Evolutionary conservation across 2,329 filamentous ascomycete genomes (phyloP).

Genomic region (Cladosporium colombiae): DNA sequence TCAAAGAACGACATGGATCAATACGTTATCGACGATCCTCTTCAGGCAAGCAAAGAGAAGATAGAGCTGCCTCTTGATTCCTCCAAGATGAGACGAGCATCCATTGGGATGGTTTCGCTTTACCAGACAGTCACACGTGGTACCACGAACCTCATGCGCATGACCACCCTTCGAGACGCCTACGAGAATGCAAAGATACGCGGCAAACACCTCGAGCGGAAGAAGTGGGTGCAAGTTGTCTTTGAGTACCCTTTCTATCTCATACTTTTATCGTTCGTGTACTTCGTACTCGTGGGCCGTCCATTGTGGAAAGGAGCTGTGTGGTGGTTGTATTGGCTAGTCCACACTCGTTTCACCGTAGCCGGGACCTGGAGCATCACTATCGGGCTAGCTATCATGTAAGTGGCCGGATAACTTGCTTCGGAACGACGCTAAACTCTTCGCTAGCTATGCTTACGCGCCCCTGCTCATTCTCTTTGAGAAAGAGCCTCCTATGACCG

Average conservation of each 20-base stretch:
- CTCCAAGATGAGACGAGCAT: too few relatives aligned
- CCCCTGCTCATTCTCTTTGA: slow-evolving; percentile 39
- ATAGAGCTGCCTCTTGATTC: too few relatives aligned
- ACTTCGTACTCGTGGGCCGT: slow-evolving; percentile 49
- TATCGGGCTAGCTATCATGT: neutral
- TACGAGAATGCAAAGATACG: slow-evolving; percentile 30
- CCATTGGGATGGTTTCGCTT: too few relatives aligned
- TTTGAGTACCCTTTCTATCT: slow-evolving; percentile 45
- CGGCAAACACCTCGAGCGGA: slow-evolving; percentile 25
- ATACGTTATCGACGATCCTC: too few relatives aligned
- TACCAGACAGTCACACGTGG: too few relatives aligned
- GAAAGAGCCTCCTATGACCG: slow-evolving; percentile 36
- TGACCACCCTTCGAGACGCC: too few relatives aligned
- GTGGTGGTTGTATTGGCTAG: neutral
- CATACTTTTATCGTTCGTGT: slow-evolving; percentile 42
- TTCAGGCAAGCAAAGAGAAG: too few relatives aligned
- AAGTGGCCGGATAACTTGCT: neutral
- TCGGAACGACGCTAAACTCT: slow-evolving; percentile 32
- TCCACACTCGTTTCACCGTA: neutral
- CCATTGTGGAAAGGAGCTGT: slow-evolving; percentile 49
- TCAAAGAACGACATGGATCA: too few relatives aligned
- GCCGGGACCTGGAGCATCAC: neutral
- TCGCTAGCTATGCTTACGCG: slow-evolving; percentile 27
- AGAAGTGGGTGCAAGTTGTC: slow-evolving; percentile 38
- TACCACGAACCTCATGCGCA: too few relatives aligned